Conservation (phyloP, 169 alveolate genomes). For the Plasmodium vivax region DNA sequence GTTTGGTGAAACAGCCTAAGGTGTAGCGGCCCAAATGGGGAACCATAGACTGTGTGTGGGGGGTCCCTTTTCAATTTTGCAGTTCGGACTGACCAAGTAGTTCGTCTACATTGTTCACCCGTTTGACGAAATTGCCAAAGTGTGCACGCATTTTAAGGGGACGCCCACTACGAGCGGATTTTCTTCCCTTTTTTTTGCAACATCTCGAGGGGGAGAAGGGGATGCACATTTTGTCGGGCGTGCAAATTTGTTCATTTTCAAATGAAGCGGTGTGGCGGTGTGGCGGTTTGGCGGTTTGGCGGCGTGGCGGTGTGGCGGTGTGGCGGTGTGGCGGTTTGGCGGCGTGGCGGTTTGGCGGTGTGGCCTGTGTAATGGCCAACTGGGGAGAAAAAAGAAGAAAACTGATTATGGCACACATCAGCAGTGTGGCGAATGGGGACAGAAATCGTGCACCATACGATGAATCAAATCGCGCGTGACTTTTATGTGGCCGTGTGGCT, state of each 20-base stretch:
- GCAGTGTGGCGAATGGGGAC: background rate
- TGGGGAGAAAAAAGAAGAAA: background rate
- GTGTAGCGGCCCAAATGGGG: background rate
- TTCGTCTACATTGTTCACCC: background rate
- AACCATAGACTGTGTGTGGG: background rate
- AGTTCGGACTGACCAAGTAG: too few relatives aligned
- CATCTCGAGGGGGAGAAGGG: background rate
- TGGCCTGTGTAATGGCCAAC: background rate
- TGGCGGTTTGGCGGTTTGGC: too few relatives aligned
- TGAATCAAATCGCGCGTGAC: background rate
- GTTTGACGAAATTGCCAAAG: background rate
- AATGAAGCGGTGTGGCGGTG: background rate
- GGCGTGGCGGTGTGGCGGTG: too few relatives aligned
- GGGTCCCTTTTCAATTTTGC: background rate
- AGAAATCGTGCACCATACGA: background rate
- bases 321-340: too few relatives aligned
- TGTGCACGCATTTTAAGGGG: background rate
- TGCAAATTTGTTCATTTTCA: background rate
- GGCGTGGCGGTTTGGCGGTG: too few relatives aligned
- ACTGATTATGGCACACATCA: background rate
- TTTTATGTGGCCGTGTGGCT: background rate
- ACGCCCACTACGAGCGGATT: background rate
- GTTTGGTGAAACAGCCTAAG: background rate
- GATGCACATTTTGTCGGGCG: background rate
- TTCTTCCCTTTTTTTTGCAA: background rate